Evolutionary conservation across 345 rosid genomes (phyloP).

Genomic region (Mercurialis annua): DNA sequence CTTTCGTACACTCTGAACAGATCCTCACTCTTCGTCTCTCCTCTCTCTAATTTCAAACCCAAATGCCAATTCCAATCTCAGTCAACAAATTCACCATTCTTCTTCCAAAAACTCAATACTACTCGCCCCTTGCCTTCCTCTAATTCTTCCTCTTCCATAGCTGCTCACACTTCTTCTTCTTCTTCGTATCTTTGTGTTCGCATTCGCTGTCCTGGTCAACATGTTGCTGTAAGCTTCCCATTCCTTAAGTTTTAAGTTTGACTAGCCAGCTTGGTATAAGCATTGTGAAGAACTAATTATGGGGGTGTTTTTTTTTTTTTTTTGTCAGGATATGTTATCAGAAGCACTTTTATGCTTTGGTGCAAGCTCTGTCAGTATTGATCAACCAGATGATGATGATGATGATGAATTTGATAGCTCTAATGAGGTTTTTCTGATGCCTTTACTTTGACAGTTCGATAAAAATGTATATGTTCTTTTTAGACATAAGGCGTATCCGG

Average conservation of each 20-base stretch:
- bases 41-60: constrained; percentile 12
- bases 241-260: not conserved
- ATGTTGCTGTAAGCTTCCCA: constrained; percentile 41
- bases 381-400: constrained; percentile 49
- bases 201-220: constrained; percentile 45
- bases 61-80: constrained; percentile 2
- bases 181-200: constrained; percentile 67
- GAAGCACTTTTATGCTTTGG: constrained; percentile 84
- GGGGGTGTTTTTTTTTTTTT: not conserved
- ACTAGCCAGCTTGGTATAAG: too few species aligned
- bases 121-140: constrained; percentile 20
- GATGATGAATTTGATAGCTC: constrained; percentile 37
- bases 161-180: not conserved
- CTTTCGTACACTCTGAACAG: constrained; percentile 42
- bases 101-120: constrained; percentile 15
- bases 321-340: constrained; percentile 61
- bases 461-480: not conserved
- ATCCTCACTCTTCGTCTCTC: constrained; percentile 20
- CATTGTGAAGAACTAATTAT: too few species aligned
- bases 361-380: constrained; percentile 63
- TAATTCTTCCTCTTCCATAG: not conserved
- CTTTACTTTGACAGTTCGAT: too few species aligned
- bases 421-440: constrained; percentile 51
- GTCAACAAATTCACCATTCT: constrained; percentile 15
- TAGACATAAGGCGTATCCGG: too few species aligned